Evolutionary conservation across 2,329 filamentous ascomycete species (phyloP).

Genomic region (Colletotrichum chlorophyti): DNA sequence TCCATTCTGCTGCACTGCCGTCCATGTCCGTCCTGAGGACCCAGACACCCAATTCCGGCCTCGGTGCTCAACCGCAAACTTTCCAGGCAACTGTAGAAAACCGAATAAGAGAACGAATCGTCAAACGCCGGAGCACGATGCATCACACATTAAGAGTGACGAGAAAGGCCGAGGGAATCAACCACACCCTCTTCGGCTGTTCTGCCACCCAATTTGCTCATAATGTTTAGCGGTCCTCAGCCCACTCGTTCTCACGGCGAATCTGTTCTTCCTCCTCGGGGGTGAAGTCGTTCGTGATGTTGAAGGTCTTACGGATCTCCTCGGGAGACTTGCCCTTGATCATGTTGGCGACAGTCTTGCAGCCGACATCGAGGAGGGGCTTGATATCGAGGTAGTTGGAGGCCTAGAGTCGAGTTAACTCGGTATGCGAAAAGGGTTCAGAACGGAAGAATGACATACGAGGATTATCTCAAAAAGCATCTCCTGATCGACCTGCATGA

Average conservation of each 20-base stretch:
- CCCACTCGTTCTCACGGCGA: conserved; percentile 89
- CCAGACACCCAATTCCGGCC: conserved; percentile 17
- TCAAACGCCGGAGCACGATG: conserved; percentile 26
- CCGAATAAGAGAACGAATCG: neutral
- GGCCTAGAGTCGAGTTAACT: conserved; percentile 60
- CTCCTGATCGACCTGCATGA: conserved; percentile 99
- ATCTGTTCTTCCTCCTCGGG: conserved; percentile 99
- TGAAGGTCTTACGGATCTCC: conserved; percentile 99
- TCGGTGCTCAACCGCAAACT: conserved; percentile 10
- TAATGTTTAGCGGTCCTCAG: conserved; percentile 73
- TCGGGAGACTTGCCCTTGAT: conserved; percentile 99
- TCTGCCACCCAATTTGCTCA: neutral
- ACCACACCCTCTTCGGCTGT: conserved; percentile 4
- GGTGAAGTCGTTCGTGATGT: conserved; percentile 99
- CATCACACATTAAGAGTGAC: conserved; percentile 20
- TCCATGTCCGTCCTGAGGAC: neutral
- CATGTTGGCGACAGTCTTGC: conserved; percentile 99
- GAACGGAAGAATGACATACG: conserved; percentile 59
- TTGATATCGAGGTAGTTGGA: conserved; percentile 99
- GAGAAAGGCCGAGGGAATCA: neutral
- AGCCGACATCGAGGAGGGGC: conserved; percentile 94
- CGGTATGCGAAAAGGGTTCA: neutral
- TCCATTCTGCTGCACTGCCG: neutral
- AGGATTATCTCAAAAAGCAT: conserved; percentile 99
- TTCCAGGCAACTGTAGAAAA: conserved; percentile 15